Percentiles rank a stretch among this genome's conserved stretches.
Conservation (phyloP, 306 rosid species). For the Inga laurina region DNA sequence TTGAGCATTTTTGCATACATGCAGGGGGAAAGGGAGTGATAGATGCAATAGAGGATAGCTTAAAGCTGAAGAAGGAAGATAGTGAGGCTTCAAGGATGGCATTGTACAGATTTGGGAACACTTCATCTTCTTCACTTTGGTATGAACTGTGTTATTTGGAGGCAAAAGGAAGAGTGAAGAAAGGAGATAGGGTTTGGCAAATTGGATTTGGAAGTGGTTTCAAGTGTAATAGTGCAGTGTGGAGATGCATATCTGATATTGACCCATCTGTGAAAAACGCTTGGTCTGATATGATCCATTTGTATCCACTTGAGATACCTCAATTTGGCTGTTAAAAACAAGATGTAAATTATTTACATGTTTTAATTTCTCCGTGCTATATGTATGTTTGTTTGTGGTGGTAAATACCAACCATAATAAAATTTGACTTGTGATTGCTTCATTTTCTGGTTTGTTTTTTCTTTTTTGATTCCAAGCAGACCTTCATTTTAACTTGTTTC, state of each 20-base stretch:
- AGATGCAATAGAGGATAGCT: constrained; percentile 55
- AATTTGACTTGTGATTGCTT: background rate
- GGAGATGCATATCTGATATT: constrained; percentile 59
- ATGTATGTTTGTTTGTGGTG: background rate
- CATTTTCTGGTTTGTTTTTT: background rate
- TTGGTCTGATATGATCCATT: constrained; percentile 69
- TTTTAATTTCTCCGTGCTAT: background rate
- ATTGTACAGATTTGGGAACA: constrained; percentile 69
- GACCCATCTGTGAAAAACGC: constrained; percentile 54
- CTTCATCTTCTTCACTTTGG: constrained; percentile 77
- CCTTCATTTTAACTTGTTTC: background rate
- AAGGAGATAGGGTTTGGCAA: constrained; percentile 72
- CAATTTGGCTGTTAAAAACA: constrained; percentile 31
- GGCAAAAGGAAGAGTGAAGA: constrained; percentile 62
- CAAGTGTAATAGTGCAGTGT: constrained; percentile 74
- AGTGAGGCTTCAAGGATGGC: constrained; percentile 82
- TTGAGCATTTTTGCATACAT: constrained; percentile 74
- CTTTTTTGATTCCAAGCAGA: background rate
- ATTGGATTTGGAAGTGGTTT: constrained; percentile 77
- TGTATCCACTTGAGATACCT: constrained; percentile 50
- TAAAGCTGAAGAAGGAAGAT: constrained; percentile 59
- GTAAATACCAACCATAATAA: background rate
- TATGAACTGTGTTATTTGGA: constrained; percentile 64
- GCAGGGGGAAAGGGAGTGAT: constrained; percentile 79
- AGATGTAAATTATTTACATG: background rate